Evolutionary conservation across 75 land plant genomes (phyloP), one percentile per base, ranked within the genome.

Genomic region (Gnetum montanum): DNA sequence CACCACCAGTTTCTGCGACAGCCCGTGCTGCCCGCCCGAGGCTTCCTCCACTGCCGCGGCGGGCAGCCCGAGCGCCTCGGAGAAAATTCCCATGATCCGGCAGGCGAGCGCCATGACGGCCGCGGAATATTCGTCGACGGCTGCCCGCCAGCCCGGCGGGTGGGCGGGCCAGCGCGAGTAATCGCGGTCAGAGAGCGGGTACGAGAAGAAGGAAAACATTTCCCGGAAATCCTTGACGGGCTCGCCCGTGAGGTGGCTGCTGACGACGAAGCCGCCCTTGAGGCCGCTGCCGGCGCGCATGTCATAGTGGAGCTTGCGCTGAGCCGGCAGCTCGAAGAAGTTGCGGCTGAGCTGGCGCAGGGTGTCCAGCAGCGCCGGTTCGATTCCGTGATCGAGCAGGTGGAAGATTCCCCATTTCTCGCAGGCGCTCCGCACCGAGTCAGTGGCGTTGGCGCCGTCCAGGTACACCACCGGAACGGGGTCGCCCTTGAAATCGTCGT

Each of bases 1-100:
- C 8, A 83, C 61, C 50, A 83, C 78, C 43, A 83, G 57, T 28
- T 81, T 81, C 59, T 81, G 84, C 40, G 77, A 80, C 77, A 77
- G 69, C 54, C 77, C 84, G 6, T 70, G 81, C 77, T 73, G 69
- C 54, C 77, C 84, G 6, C 70, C 54, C 11, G 34, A 50, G 1
- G 54, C 54, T 12, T 50, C 18, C 11, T 19, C 31, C 54, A 50
- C 54, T 1, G 33, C 18, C 8, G 28, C 54, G 0, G 54, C 0
- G 8, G 28, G 34, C 54, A 64, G 29, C 13, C 66, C 66, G 31
- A 64, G 12, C 25, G 66, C 62, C 65, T 60, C 45, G 2, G 66
- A 64, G 4, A 64, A 16, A 1, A 64, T 36, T 16, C 49, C 33
- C 44, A 64, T 47, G n/a, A 64, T 20, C 0, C 24, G 59, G 37